These are phyloP conservation scores for Naegleria lovaniensis DNA, from an alignment of 208 protist species.

Conservation along the genomic window DNA sequence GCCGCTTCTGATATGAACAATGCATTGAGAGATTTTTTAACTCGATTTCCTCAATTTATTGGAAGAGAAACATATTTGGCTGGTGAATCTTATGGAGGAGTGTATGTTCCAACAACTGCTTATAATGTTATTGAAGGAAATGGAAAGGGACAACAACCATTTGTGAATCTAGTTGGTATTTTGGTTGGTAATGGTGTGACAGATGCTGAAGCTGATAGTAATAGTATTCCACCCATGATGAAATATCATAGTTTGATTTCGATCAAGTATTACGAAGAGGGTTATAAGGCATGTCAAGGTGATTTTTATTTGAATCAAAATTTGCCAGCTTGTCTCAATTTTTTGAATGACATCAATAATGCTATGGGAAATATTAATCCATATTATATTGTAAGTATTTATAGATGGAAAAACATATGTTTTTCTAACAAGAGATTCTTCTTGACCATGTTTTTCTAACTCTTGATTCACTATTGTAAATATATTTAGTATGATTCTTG, in stretches of 20 bases:
- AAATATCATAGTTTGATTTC: background rate
- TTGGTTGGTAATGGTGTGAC: slow-evolving; percentile 18
- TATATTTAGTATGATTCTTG: slow-evolving; percentile 1
- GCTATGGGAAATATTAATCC: background rate
- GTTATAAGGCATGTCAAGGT: background rate
- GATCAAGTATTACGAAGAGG: background rate
- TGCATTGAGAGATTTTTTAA: slow-evolving; percentile 40
- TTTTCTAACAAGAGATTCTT: no score
- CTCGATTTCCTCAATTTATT: slow-evolving; percentile 46
- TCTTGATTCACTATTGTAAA: no score
- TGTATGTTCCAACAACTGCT: slow-evolving; percentile 55
- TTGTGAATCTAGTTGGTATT: slow-evolving; percentile 45
- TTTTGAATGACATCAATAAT: background rate
- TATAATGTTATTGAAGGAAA: slow-evolving; percentile 62
- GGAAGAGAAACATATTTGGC: slow-evolving; percentile 63
- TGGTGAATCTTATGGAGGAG: slow-evolving; percentile 53
- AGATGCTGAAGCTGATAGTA: background rate
- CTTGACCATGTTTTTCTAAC: no score
- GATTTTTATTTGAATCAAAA: slow-evolving; percentile 13
- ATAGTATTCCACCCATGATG: background rate
- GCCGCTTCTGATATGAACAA: slow-evolving; percentile 33
- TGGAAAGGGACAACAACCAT: slow-evolving; percentile 53
- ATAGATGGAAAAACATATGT: no score
- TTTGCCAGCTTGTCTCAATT: background rate
- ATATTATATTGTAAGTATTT: background rate